Evolutionary conservation across 139 green algal species (phyloP), one percentile per base, ranked within the genome.

Genomic region (Chlorella sp.): DNA sequence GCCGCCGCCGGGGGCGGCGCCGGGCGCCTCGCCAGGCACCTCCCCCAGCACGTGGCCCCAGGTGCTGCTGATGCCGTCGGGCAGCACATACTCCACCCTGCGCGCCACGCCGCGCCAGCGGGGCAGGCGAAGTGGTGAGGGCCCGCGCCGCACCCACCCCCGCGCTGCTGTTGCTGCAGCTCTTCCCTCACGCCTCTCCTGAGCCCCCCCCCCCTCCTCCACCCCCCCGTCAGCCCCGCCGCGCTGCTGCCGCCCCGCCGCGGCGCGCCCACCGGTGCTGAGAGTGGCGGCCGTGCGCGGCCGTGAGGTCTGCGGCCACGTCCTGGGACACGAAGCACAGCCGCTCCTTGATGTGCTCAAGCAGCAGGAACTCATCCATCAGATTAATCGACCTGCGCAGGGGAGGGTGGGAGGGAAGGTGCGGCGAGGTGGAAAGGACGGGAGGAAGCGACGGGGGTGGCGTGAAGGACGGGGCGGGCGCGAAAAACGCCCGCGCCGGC

Each of bases 271-370:
- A 77, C 27, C 74, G 55, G 77, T 89, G 79, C 2, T 85, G 84
- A 0, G 88, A 94, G 19, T 80, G 46, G 12, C 40, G 51, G 11
- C n/a, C 35, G 5, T 83, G 76, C 12, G 85, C 67, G 14, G 50
- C n/a, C 41, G 42, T 40, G 29, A 94, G 70, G 61, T 95, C 91
- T 8, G 48, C 65, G 25, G 14, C 19, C 14, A 80, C 43, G 76
- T 94, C 84, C 36, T 80, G 58, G 51, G 88, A 91, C 19, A 96
- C 90, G 71, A 98, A 98, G 82, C 92, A 97, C 35, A 94, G 69
- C 38, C 87, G 69, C 40, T 99, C 89, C 79, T 99, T 99, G 62
- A 99, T 91, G 48, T 87, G 67, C 74, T 99, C 96, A 73, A 98
- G 87, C 29, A 99, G 77, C 76, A 92, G 94, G 0, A 86, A 85